Conservation (phyloP, 1,284 basidiomycete species). For the Tylopilus sp. region DNA sequence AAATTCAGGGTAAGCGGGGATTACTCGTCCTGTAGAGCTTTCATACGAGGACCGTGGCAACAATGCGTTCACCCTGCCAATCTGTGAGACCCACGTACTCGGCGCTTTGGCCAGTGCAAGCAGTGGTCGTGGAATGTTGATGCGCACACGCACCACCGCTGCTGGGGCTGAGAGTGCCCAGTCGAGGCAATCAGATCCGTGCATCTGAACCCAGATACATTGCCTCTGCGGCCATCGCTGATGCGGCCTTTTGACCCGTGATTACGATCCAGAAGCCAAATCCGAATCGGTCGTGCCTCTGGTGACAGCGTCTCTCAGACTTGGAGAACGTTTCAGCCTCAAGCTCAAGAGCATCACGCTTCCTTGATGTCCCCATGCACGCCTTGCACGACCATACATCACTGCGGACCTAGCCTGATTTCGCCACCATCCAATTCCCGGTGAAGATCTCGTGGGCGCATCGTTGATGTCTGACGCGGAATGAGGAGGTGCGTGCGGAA, state of each 20-base stretch:
- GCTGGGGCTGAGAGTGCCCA: neutral
- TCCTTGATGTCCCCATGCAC: constrained; percentile 9
- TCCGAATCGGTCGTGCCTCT: constrained; percentile 1
- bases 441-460: constrained; percentile 18
- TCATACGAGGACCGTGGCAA: constrained; percentile 20
- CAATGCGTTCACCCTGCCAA: constrained; percentile 5
- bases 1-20: constrained; percentile 37
- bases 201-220: constrained; percentile 6
- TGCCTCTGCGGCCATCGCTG: constrained; percentile 1
- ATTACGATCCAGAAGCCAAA: constrained; percentile 11
- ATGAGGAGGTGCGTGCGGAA: constrained; percentile 8
- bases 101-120: neutral
- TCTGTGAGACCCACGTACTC: neutral
- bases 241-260: constrained; percentile 1
- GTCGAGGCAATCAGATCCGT: constrained; percentile 9
- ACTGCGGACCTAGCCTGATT: constrained; percentile 22
- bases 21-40: constrained; percentile 27
- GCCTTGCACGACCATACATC: constrained; percentile 19
- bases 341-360: constrained; percentile 15
- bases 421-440: constrained; percentile 28
- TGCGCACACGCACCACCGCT: neutral
- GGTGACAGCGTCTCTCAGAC: constrained; percentile 25
- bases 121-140: constrained; percentile 1
- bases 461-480: constrained; percentile 14
- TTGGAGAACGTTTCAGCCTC: constrained; percentile 32